These are phyloP conservation scores for Cyberlindnera lachancei DNA, from an alignment of 805 yeast species.

Conservation along the genomic window DNA sequence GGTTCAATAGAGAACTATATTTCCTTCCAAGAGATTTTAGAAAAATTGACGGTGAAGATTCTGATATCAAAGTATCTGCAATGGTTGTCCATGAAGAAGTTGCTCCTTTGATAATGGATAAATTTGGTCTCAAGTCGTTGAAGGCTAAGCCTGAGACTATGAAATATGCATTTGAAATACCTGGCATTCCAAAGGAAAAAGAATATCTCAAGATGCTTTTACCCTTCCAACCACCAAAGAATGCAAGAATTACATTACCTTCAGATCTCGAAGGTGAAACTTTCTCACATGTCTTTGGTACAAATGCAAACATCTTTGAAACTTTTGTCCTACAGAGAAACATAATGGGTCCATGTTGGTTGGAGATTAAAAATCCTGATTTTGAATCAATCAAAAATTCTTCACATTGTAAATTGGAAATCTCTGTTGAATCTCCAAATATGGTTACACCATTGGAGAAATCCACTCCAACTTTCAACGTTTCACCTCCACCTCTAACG, in stretches of 20 bases:
- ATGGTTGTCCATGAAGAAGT: slow-evolving; percentile 76
- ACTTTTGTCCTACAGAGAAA: slow-evolving; percentile 74
- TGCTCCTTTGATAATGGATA: slow-evolving; percentile 52
- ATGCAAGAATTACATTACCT: slow-evolving; percentile 43
- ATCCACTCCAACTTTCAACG: slow-evolving; percentile 27
- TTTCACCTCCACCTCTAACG: slow-evolving; percentile 59
- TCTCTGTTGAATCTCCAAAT: slow-evolving; percentile 44
- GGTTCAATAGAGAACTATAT: slow-evolving; percentile 62
- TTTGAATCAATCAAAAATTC: slow-evolving; percentile 51
- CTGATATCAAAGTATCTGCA: slow-evolving; percentile 35
- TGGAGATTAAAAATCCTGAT: slow-evolving; percentile 60
- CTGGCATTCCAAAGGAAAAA: slow-evolving; percentile 69
- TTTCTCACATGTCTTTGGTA: slow-evolving; percentile 74
- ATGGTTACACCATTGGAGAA: slow-evolving; percentile 40
- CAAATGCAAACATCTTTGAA: slow-evolving; percentile 69
- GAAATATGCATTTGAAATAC: slow-evolving; percentile 85
- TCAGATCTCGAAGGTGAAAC: slow-evolving; percentile 67
- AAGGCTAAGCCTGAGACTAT: slow-evolving; percentile 64
- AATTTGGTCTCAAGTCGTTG: slow-evolving; percentile 53
- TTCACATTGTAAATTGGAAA: slow-evolving; percentile 78
- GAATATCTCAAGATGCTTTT: slow-evolving; percentile 73
- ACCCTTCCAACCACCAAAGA: slow-evolving; percentile 63
- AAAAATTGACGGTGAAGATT: slow-evolving; percentile 34
- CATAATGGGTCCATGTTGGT: slow-evolving; percentile 98
- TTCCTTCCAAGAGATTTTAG: slow-evolving; percentile 66